Evolutionary conservation across 208 protist genomes (phyloP).

Genomic region (Phytomonas serpens): DNA sequence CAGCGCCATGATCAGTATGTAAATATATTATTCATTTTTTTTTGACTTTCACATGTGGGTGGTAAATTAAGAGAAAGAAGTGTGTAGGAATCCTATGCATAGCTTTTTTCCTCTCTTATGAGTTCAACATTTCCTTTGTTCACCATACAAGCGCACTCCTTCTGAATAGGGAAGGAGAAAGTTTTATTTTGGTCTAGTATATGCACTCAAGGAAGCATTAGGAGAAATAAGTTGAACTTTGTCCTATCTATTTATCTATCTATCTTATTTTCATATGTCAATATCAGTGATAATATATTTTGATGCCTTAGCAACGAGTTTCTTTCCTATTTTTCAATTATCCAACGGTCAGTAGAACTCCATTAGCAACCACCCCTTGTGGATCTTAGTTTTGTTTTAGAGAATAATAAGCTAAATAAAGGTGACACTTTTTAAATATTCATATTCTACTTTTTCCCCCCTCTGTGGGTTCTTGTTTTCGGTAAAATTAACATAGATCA

Average conservation of each 20-base stretch:
- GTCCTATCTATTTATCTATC: background rate
- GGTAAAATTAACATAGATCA: background rate
- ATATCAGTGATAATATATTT: background rate
- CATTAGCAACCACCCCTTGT: background rate
- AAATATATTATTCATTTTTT: slow-evolving; percentile 3
- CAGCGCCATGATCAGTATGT: background rate
- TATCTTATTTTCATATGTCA: background rate
- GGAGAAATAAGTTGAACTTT: background rate
- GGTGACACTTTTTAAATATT: background rate
- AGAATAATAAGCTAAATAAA: background rate
- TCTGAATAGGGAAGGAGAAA: background rate
- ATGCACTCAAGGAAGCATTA: background rate
- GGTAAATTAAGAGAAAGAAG: background rate
- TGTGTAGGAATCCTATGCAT: slow-evolving; percentile 2
- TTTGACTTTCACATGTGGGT: background rate
- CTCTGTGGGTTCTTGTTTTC: background rate
- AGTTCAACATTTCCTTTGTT: background rate
- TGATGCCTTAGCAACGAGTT: background rate
- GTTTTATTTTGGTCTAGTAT: background rate
- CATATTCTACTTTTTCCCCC: background rate
- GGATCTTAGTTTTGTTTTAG: background rate
- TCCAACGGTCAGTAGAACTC: background rate
- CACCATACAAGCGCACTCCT: background rate
- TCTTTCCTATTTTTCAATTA: background rate
- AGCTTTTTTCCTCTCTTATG: background rate